These are phyloP conservation scores for Globisporangium emineosum DNA, from an alignment of 352 stramenopile genomes.

Conservation along the genomic window DNA sequence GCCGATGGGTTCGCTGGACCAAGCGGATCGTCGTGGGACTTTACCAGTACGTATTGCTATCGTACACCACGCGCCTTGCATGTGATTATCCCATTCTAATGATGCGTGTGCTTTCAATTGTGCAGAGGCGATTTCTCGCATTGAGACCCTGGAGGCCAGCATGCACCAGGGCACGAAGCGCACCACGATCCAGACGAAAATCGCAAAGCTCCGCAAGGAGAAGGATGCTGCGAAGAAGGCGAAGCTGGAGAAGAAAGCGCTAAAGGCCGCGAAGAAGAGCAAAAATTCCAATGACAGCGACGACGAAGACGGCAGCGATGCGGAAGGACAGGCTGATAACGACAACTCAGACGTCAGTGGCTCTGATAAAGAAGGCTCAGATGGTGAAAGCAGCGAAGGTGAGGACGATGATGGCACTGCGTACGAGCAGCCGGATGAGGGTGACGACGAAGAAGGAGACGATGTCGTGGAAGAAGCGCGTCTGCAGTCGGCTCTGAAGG, in stretches of 20 bases:
- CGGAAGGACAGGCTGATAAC: conserved; percentile 18
- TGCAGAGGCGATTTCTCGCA: conserved; percentile 76
- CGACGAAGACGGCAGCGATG: conserved; percentile 15
- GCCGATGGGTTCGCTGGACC: conserved; percentile 52
- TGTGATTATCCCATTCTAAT: not conserved
- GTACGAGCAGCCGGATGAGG: conserved; percentile 34
- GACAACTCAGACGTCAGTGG: conserved; percentile 28
- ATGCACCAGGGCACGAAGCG: conserved; percentile 61
- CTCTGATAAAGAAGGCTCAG: conserved; percentile 9
- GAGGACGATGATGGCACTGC: conserved; percentile 28
- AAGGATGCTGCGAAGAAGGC: conserved; percentile 57
- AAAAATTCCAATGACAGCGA: conserved; percentile 17
- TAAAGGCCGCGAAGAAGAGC: conserved; percentile 36
- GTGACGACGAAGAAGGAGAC: conserved; percentile 52
- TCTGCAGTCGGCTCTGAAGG: conserved; percentile 62
- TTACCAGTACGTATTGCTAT: conserved; percentile 46
- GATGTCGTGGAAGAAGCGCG: conserved; percentile 76
- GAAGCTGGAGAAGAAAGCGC: conserved; percentile 51
- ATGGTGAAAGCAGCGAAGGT: not conserved
- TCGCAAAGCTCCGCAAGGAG: conserved; percentile 78
- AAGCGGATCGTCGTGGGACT: conserved; percentile 80
- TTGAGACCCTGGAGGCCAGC: conserved; percentile 69
- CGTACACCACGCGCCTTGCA: too few relatives aligned
- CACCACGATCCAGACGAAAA: conserved; percentile 85
- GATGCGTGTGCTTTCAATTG: not conserved